These are phyloP conservation scores for Lactifluus piperatus DNA, from an alignment of 768 basidiomycete species.

Conservation along the genomic window DNA sequence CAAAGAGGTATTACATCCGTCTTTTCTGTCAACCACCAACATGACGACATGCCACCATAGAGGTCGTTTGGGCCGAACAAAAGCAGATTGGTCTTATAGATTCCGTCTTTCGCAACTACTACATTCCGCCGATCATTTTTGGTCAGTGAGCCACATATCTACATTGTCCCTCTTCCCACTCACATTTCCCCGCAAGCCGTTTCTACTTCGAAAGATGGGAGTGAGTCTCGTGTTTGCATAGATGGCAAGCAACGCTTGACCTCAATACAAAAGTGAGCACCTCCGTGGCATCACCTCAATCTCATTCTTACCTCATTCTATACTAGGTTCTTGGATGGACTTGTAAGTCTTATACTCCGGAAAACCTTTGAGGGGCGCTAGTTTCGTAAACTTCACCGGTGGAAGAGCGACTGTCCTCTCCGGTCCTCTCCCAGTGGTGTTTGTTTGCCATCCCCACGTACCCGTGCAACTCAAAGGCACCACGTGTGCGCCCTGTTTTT, in stretches of 20 bases:
- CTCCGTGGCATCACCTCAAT: background rate
- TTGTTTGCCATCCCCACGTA: slow-evolving; percentile 6
- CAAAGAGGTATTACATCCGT: slow-evolving; percentile 48
- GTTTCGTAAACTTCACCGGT: background rate
- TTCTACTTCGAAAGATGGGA: slow-evolving; percentile 47
- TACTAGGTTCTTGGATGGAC: slow-evolving; percentile 51
- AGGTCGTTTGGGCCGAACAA: slow-evolving; percentile 69
- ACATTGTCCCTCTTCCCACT: background rate
- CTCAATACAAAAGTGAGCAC: slow-evolving; percentile 54
- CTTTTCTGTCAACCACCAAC: background rate
- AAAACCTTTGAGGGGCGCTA: background rate
- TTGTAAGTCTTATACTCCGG: slow-evolving; percentile 34
- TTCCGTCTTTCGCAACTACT: slow-evolving; percentile 70
- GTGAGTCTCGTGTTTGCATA: slow-evolving; percentile 58
- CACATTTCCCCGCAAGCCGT: slow-evolving; percentile 33
- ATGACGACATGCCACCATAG: slow-evolving; percentile 27
- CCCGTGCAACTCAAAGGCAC: background rate
- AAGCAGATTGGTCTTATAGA: slow-evolving; percentile 74
- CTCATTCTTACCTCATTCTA: background rate
- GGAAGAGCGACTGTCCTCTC: background rate
- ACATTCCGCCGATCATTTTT: slow-evolving; percentile 75
- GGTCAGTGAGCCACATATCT: slow-evolving; percentile 30
- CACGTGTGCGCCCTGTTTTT: background rate
- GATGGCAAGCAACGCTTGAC: slow-evolving; percentile 80
- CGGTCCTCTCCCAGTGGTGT: background rate